phyloP scores from a whole-genome alignment of 768 basidiomycete species.

The Auriscalpium microsporum region DNA sequence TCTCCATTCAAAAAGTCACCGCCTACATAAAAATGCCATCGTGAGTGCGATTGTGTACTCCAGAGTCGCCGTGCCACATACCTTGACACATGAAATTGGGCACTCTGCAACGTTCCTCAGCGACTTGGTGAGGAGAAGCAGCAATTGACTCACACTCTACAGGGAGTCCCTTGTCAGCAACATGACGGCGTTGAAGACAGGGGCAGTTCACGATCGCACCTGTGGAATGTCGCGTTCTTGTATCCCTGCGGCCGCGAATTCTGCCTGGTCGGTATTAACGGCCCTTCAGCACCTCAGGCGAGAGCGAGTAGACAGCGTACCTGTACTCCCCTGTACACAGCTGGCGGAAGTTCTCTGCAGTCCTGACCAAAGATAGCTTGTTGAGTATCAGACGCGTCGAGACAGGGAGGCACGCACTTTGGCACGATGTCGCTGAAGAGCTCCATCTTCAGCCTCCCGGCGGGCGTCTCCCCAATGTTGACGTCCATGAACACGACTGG shows the following conservation, averaged over 20 bases:
- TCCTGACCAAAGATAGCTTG: conserved; percentile 41
- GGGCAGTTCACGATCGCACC: conserved; percentile 39
- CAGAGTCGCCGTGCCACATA: conserved; percentile 15
- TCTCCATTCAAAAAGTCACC: conserved; percentile 94
- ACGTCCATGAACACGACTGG: conserved; percentile 98
- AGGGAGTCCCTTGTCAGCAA: conserved; percentile 15
- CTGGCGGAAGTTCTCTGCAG: conserved; percentile 96
- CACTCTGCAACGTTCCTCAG: conserved; percentile 38
- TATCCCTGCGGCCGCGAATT: conserved; percentile 86
- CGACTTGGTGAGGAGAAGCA: not conserved
- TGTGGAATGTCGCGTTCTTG: conserved; percentile 85
- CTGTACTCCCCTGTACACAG: conserved; percentile 96
- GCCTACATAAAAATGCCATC: conserved; percentile 33
- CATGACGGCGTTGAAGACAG: conserved; percentile 17
- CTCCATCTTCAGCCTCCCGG: conserved; percentile 95
- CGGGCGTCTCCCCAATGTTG: conserved; percentile 92
- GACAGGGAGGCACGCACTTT: conserved; percentile 47
- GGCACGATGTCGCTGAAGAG: conserved; percentile 93
- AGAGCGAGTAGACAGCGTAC: conserved; percentile 31
- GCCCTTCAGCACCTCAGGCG: not conserved
- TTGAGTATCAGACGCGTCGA: not conserved
- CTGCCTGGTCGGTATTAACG: conserved; percentile 37
- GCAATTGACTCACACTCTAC: conserved; percentile 55
- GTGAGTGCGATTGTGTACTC: not conserved
- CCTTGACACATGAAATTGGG: conserved; percentile 98